Percentiles rank a stretch among this genome's conserved stretches.
Evolutionary conservation across 352 stramenopile genomes (phyloP).

Genomic region (Thraustochytrium sp.): DNA sequence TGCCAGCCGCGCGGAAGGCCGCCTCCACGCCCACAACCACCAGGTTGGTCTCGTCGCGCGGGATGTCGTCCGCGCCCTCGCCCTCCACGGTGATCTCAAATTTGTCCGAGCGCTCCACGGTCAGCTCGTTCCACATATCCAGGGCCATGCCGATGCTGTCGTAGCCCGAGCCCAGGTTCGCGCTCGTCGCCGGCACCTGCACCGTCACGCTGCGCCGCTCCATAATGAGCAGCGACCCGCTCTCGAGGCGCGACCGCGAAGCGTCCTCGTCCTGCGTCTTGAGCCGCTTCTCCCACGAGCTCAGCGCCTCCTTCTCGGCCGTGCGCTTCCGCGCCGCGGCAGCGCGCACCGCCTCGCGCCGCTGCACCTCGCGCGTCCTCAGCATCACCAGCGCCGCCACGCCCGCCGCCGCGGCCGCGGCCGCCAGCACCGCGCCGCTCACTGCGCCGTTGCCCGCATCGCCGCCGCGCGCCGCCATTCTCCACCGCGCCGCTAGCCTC

Average conservation of each 20-base stretch:
- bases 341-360: no score
- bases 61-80: slow-evolving; percentile 85
- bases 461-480: no score
- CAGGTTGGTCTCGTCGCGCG: slow-evolving; percentile 76
- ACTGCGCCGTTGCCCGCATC: background rate
- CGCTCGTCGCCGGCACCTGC: slow-evolving; percentile 91
- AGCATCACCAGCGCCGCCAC: background rate
- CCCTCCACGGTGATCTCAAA: slow-evolving; percentile 94
- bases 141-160: slow-evolving; percentile 96
- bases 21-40: slow-evolving; percentile 86
- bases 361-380: background rate
- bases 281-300: background rate
- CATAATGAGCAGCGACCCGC: slow-evolving; percentile 45
- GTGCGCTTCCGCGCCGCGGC: background rate
- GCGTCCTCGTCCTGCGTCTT: background rate
- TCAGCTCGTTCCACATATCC: slow-evolving; percentile 98
- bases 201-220: slow-evolving; percentile 80
- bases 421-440: background rate
- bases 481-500: background rate
- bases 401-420: no score
- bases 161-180: slow-evolving; percentile 96
- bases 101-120: slow-evolving; percentile 75
- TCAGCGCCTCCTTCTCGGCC: background rate
- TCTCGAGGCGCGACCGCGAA: slow-evolving; percentile 36
- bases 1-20: slow-evolving; percentile 87